Percentiles rank a stretch among this genome's conserved stretches.
Conservation (phyloP, 768 basidiomycete species). For the Mycena rosella region DNA sequence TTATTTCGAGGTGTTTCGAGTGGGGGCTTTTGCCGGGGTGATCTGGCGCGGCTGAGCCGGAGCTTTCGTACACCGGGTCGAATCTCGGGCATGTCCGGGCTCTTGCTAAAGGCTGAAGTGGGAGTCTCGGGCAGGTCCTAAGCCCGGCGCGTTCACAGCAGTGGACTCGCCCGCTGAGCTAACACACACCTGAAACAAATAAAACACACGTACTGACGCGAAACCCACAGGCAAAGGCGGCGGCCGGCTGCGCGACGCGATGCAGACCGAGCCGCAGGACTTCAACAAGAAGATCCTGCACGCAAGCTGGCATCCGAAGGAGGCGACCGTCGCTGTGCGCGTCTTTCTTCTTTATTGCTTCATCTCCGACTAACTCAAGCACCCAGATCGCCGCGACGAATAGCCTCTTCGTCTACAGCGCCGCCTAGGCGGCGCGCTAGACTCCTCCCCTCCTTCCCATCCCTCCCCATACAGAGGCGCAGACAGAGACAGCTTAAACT, state of each 20-base stretch:
- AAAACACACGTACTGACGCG: not conserved
- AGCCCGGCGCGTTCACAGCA: no score
- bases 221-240: slow-evolving; percentile 66
- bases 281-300: slow-evolving; percentile 99
- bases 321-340: slow-evolving; percentile 97
- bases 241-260: slow-evolving; percentile 77
- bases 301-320: slow-evolving; percentile 97
- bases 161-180: no score
- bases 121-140: no score
- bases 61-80: no score
- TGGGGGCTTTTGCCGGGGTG: no score
- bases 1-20: no score
- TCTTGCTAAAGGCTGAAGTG: no score
- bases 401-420: slow-evolving; percentile 91
- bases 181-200: not conserved
- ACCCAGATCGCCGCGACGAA: slow-evolving; percentile 94
- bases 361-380: slow-evolving; percentile 7
- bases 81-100: no score
- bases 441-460: no score
- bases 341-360: slow-evolving; percentile 38
- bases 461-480: no score
- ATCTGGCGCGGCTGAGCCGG: no score
- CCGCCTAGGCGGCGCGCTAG: slow-evolving; percentile 52
- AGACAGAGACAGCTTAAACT: no score
- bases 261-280: slow-evolving; percentile 88